Conservation (phyloP, 2,329 filamentous ascomycete species). For the Mycosphaerelloides madeirae region DNA sequence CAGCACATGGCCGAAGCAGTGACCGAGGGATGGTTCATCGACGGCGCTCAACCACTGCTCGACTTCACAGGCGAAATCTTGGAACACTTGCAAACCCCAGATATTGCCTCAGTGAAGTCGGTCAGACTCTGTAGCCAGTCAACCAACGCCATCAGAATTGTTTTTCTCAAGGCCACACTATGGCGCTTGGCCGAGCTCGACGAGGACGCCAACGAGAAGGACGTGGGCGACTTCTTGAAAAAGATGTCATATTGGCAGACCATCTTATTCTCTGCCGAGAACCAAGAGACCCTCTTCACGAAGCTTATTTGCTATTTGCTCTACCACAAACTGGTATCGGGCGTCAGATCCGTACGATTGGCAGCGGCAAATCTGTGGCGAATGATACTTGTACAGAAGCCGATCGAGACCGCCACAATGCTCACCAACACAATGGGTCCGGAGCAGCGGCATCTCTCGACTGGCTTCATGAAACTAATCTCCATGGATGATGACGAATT, state of each 20-base stretch:
- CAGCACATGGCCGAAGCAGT: slow-evolving; percentile 81
- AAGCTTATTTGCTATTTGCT: slow-evolving; percentile 87
- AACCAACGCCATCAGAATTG: slow-evolving; percentile 67
- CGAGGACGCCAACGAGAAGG: slow-evolving; percentile 56
- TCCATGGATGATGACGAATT: slow-evolving; percentile 88
- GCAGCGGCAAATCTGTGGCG: slow-evolving; percentile 81
- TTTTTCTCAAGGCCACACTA: slow-evolving; percentile 73
- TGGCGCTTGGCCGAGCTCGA: slow-evolving; percentile 81
- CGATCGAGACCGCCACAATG: slow-evolving; percentile 69
- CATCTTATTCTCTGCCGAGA: slow-evolving; percentile 73
- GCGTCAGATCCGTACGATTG: slow-evolving; percentile 61
- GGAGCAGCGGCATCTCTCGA: slow-evolving; percentile 66
- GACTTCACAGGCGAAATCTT: slow-evolving; percentile 81
- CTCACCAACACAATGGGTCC: slow-evolving; percentile 66
- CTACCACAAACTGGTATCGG: slow-evolving; percentile 79
- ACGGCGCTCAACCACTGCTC: slow-evolving; percentile 75
- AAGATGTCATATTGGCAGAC: slow-evolving; percentile 96
- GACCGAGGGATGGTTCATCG: slow-evolving; percentile 94
- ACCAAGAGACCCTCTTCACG: slow-evolving; percentile 74
- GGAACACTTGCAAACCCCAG: slow-evolving; percentile 82
- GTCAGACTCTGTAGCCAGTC: slow-evolving; percentile 88
- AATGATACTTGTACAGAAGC: slow-evolving; percentile 91
- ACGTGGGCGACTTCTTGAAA: slow-evolving; percentile 68
- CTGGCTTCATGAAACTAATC: slow-evolving; percentile 76
- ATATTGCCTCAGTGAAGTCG: slow-evolving; percentile 74